Base-by-base conservation (phyloP, 371 early-diverging fungal species). In the Conidiobolus incongruus region DNA sequence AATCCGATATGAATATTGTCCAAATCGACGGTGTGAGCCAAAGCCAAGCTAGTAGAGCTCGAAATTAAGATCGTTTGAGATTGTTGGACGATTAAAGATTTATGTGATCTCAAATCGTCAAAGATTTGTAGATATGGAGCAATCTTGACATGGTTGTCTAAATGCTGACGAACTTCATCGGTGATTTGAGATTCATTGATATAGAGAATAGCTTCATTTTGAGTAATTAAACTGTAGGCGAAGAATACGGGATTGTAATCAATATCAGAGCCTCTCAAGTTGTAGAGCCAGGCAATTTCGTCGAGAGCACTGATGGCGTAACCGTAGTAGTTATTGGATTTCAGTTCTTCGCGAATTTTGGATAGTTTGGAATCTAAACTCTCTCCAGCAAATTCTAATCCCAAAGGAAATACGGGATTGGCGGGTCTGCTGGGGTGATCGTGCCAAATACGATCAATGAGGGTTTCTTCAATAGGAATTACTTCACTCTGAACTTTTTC, bases 231-330 rank as follows among this genome's bases (percentile, higher is more conserved):
- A 4, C 83, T 72, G 56, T 92, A 98, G 2, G 95, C 61, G 56
- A 88, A 94, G 60, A 99, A 98, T 7, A 98, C 90, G 1, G 98
- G 96, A 60, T 96, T 97, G 65, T 81, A 97, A 23, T 69, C 66
- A 40, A 99, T 85, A 58, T 99, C 99, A 6, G 72, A 77, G n/a
- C 98, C 99, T 48, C 99, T 77, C 49, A 97, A 62, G 56, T 98
- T 98, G 54, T 92, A 85, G 38, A 99, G 60, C 98, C 98, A 91
- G 17, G 87, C 88, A 42, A 88, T 68, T 58, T 92, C 98, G 60
- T 92, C 95, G 45, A 90, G 64, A 4, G 78, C 87, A 12, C 85
- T 71, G 2, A 89, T 72, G 15, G 82, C 74, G 32, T 81, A 63
- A 26, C 86, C 88, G 44, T 67, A 68, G 10, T 54, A 63, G 10